Conservation (phyloP, 2,329 filamentous ascomycete genomes). For the Cladosporium sp. region DNA sequence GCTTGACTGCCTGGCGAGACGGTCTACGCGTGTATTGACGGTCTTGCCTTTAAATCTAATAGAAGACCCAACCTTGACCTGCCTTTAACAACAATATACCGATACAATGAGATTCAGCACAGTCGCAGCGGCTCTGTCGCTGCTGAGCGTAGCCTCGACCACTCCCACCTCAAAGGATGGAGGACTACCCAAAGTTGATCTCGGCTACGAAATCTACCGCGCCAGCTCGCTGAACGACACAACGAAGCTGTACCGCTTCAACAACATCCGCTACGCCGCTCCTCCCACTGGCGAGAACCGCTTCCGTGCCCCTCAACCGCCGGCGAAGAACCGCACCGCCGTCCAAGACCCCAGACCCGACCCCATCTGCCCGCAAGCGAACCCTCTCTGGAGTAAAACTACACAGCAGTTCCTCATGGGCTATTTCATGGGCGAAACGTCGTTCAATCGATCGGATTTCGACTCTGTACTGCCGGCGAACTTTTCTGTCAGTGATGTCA, state of each 20-base stretch:
- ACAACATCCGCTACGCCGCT: conserved; percentile 51
- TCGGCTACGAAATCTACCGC: conserved; percentile 49
- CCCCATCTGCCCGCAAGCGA: conserved; percentile 41
- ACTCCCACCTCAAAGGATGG: conserved; percentile 3
- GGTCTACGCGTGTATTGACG: too few species aligned
- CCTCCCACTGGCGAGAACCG: conserved; percentile 47
- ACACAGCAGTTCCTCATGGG: conserved; percentile 30
- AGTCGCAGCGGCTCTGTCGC: neutral
- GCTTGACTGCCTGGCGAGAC: too few species aligned
- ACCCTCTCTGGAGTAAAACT: conserved; percentile 39
- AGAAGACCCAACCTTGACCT: too few species aligned
- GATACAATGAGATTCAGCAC: neutral
- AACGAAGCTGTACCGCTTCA: conserved; percentile 44
- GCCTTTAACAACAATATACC: too few species aligned
- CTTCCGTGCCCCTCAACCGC: conserved; percentile 41
- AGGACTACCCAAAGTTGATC: conserved; percentile 38
- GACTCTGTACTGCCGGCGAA: neutral
- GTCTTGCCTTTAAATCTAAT: too few species aligned
- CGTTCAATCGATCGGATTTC: conserved; percentile 5
- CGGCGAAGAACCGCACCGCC: conserved; percentile 36
- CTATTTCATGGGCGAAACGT: conserved; percentile 27
- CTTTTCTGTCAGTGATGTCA: conserved; percentile 14
- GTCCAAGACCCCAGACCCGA: conserved; percentile 42
- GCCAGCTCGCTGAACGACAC: conserved; percentile 39
- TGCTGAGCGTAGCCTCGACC: neutral